phyloP scores from a whole-genome alignment of 202 grass and related monocot genomes.

The Elaeis oleifera region DNA sequence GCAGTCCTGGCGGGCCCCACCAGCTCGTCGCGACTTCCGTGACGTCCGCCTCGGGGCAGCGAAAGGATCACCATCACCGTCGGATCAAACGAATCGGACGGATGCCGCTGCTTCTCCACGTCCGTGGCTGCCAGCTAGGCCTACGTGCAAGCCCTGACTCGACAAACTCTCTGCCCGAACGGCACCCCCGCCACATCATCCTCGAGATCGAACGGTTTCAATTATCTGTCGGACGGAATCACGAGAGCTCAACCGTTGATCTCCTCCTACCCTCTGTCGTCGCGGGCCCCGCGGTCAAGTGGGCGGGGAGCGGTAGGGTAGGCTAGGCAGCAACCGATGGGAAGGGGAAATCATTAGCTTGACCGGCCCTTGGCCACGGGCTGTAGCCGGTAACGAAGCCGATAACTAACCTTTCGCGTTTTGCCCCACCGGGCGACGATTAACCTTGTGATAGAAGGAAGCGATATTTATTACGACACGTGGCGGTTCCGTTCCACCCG shows the following conservation, averaged over 20 bases:
- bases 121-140: neutral
- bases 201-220: neutral
- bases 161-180: neutral
- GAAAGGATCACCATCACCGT: neutral
- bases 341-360: no score
- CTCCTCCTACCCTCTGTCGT: neutral
- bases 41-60: neutral
- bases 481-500: conserved; percentile 13
- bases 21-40: neutral
- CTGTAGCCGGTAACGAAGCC: conserved; percentile 30
- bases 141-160: neutral
- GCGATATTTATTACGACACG: conserved; percentile 21
- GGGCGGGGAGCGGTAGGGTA: neutral
- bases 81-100: neutral
- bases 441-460: conserved; percentile 37
- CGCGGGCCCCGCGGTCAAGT: neutral
- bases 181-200: neutral
- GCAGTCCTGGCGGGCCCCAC: neutral
- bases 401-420: neutral
- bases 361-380: conserved; percentile 10
- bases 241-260: neutral
- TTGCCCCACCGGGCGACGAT: no score
- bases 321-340: conserved; percentile 6
- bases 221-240: neutral
- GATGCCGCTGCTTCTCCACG: neutral